Base-by-base conservation (phyloP, 1,139 yeast species). In the Suhomyces chickasaworum region DNA sequence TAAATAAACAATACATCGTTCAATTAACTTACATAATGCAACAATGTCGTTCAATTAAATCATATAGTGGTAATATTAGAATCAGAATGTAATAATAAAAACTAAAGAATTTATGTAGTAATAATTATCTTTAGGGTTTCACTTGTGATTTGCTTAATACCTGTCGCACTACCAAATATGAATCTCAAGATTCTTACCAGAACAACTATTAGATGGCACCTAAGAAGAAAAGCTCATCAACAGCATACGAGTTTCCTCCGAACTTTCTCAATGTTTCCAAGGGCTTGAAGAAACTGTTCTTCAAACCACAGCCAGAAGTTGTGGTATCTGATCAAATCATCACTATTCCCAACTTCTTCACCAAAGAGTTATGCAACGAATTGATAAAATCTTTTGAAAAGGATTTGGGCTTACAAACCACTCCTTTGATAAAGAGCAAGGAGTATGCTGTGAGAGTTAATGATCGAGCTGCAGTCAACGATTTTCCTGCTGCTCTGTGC, bases 361-460 rank as follows among this genome's bases (percentile, higher is more conserved):
- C 69, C 9, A 52, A 59, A 3, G 68, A 68, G 9, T 58, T 75
- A 33, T 79, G 86, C 53, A 63, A 69, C 39, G 77, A 73, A 42
- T 59, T 81, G 37, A 70, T 80, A 32, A 53, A 57, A 13, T 66
- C 73, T 7, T 71, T 80, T 48, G 61, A 61, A 40, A 49, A 54
- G 3, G 55, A 60, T 4, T 54, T 73, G 30, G 53, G 57, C 3
- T 54, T 81, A 34, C 81, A 74, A 48, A 77, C 82, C 0, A 80
- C 84, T 0, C 81, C 81, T 0, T 52, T 75, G 39, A 61, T 71
- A 18, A 79, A 78, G 49, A 71, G 77, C 36, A 78, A 69, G 52
- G 78, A 73, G 16, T 83, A 81, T 54, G 88, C 88, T 1, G 80
- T 81, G 0, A 64, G 89, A 31, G 75, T 74, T 34, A 83, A 83